Evolutionary conservation across 2,329 filamentous ascomycete genomes (phyloP), one percentile per base, ranked within the genome.

Genomic region (Monascus ruber): DNA sequence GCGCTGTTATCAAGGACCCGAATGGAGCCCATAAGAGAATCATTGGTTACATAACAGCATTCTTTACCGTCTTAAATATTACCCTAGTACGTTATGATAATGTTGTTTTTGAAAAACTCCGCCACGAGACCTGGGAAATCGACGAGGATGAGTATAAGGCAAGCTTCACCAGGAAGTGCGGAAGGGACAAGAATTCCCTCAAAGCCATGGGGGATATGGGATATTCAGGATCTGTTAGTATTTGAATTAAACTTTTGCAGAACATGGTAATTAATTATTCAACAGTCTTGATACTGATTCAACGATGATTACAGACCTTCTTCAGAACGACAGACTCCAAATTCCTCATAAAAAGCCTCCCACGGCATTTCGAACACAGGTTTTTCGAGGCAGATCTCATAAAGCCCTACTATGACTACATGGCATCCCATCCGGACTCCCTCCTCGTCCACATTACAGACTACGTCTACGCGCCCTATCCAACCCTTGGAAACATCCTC

Each of bases 361-460:
- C 82, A 0, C 71, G 81, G 1, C 67, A 71, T 27, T 84, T 83
- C 46, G 83, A 86, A 51, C 72, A 85, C 53, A 69, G 72, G 1
- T 85, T 84, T 62, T 85, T 85, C 62, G 70, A 73, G 11, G 62
- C 77, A 24, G 78, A 83, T 36, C 65, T 85, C 17, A 62, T 84
- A n/a, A 63, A 70, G 0, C 74, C 76, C 0, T 86, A 86, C 53
- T 67, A 70, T 17, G 62, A 71, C 4, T 75, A 85, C 58, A 82
- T 85, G 77, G 66, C 65, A 4, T 48, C 60, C 0, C 68, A 82
- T 34, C 72, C 73, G 0, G 62, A 67, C 26, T 83, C 79, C 3
- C 63, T 85, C 0, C 68, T 86, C 1, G 75, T 84, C 4, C 76
- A 80, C 37, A 85, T 86, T 50, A 82, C 77, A 24, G 80, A 86